Evolutionary conservation across 2,329 filamentous ascomycete species (phyloP), one percentile per base, ranked within the genome.

Genomic region (Colletotrichum sp.): DNA sequence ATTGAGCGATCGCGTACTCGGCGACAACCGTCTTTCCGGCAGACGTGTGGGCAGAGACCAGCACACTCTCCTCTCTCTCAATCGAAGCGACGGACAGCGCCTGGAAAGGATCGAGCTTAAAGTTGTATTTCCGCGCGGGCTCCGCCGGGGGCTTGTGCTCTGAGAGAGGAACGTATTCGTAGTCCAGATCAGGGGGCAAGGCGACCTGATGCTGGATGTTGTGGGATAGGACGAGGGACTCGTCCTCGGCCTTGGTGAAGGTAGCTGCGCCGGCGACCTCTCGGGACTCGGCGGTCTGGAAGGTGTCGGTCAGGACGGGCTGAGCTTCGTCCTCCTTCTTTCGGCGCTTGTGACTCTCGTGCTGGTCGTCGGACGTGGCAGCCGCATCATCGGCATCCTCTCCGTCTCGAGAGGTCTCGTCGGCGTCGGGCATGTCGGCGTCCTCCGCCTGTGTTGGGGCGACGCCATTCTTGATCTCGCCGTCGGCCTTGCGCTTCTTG

Each of bases 161-260:
- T 26, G 96, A 98, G 69, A 99, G 95, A n/a, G 96, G 96, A 21
- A 98, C 90, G 83, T 98, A 98, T 84, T 96, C 94, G 88, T 98
- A 98, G 86, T 98, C 95, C 71, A 98, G 95, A 83, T 98, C 95
- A 12, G 96, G 96, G 4, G 97, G 97, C 24, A 99, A 89, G 15
- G 97, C 95, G 80, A 99, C 97, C 86, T 99, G 96, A 89, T 99
- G 97, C 86, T 98, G 96, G 80, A 99, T 98, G 87, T 99, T 98
- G 88, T 99, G 98, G 63, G 95, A 96, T 69, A 99, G 87, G 26
- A 98, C 94, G 32, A 99, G 92, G 8, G 94, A 92, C 63, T 92
- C 89, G 32, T 96, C 94, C 78, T 92, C 84, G 85, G 89, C 77
- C 88, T 89, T 79, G 18, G 90, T 87, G 71, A 93, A 89, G 10